Conservation (phyloP, 2,329 filamentous ascomycete species). For the Dactylonectria macrodidyma region DNA sequence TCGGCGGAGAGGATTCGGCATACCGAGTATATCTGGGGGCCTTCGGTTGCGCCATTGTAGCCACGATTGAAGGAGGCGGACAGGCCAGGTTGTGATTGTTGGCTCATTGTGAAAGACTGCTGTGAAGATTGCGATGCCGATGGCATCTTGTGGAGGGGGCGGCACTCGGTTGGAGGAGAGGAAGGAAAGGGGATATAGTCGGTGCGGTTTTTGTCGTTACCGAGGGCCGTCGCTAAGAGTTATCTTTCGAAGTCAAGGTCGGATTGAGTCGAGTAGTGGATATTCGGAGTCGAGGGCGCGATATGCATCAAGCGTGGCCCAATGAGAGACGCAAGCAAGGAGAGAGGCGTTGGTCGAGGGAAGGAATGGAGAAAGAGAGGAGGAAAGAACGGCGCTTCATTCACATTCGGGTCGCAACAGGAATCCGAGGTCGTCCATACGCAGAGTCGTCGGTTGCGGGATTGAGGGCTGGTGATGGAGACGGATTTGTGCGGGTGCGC, state of each 20-base stretch:
- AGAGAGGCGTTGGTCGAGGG: constrained; percentile 13
- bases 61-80: constrained; percentile 55
- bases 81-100: constrained; percentile 63
- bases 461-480: constrained; percentile 21
- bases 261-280: constrained; percentile 15
- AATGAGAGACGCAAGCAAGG: constrained; percentile 22
- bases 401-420: constrained; percentile 35
- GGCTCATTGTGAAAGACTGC: constrained; percentile 71
- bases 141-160: constrained; percentile 48
- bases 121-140: constrained; percentile 68
- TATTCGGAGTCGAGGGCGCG: constrained; percentile 15
- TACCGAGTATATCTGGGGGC: constrained; percentile 75
- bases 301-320: constrained; percentile 27
- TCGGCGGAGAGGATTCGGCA: constrained; percentile 40
- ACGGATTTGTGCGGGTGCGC: constrained; percentile 43
- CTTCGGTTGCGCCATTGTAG: constrained; percentile 55
- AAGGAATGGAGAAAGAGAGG: constrained; percentile 4
- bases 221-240: neutral
- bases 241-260: constrained; percentile 9
- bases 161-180: constrained; percentile 2
- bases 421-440: constrained; percentile 42
- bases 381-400: constrained; percentile 32
- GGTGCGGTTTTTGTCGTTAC: constrained; percentile 1
- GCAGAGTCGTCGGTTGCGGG: constrained; percentile 33
- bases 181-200: constrained; percentile 4